Conservation (phyloP, 257 asterid species). For the Verbascum thapsus region DNA sequence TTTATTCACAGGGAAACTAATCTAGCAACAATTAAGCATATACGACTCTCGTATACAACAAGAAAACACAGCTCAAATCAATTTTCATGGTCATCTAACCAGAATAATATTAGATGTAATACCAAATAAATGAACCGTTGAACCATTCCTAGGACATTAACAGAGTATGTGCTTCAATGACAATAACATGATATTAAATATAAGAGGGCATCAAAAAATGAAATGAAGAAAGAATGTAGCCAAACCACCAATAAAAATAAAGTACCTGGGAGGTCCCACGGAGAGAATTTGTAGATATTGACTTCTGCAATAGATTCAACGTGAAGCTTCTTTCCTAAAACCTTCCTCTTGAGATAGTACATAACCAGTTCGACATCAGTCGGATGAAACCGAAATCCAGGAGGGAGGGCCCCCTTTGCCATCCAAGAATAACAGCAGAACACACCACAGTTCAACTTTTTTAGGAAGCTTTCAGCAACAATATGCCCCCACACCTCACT, state of each 20-base stretch:
- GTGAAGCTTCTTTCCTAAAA: conserved; percentile 59
- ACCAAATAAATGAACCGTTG: neutral
- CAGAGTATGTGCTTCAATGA: neutral
- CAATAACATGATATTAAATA: neutral
- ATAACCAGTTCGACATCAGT: conserved; percentile 77
- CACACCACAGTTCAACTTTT: conserved; percentile 27
- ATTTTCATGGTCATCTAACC: neutral
- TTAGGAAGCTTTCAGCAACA: conserved; percentile 20
- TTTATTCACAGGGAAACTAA: neutral
- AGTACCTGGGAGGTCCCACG: conserved; percentile 95
- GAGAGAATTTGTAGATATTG: conserved; percentile 70
- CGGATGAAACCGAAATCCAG: conserved; percentile 92
- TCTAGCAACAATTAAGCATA: neutral
- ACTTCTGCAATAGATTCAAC: conserved; percentile 77
- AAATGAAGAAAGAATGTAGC: neutral
- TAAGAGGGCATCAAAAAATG: neutral
- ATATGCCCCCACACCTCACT: conserved; percentile 21
- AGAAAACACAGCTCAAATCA: neutral
- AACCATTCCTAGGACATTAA: neutral
- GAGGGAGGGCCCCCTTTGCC: conserved; percentile 59
- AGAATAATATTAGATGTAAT: neutral
- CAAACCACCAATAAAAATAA: neutral
- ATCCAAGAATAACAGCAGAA: conserved; percentile 25
- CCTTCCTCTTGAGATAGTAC: conserved; percentile 81
- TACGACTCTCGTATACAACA: neutral